Percentiles rank a stretch among this genome's conserved stretches.
Evolutionary conservation across 345 rosid genomes (phyloP).

Genomic region (Eucalyptus pauciflora): DNA sequence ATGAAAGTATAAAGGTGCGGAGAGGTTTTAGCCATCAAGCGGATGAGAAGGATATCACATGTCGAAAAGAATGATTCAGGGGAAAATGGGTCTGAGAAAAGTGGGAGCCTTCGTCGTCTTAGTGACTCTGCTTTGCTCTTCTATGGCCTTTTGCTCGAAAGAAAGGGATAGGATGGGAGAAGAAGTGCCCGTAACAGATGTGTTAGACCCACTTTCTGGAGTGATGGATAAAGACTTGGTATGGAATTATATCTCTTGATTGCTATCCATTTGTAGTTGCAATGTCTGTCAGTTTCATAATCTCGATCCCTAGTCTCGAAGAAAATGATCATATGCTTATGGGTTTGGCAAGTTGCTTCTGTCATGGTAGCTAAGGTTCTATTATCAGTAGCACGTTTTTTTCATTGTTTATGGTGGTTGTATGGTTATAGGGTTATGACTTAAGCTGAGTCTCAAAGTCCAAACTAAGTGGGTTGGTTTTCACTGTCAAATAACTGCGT

Average conservation of each 20-base stretch:
- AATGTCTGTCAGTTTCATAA: background rate
- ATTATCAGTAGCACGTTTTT: background rate
- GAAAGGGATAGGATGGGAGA: conserved; percentile 14
- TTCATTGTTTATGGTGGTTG: background rate
- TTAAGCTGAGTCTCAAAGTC: background rate
- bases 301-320: background rate
- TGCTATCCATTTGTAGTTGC: background rate
- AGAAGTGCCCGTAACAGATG: conserved; percentile 21
- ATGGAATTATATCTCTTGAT: background rate
- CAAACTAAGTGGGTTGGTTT: background rate
- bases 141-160: conserved; percentile 23
- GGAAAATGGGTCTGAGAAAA: conserved; percentile 12
- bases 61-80: conserved; percentile 7
- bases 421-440: background rate
- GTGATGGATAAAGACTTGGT: conserved; percentile 45
- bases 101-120: conserved; percentile 5
- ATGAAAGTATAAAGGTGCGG: background rate
- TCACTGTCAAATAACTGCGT: background rate
- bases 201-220: conserved; percentile 36
- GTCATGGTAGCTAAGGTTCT: background rate
- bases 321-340: background rate
- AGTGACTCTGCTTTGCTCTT: conserved; percentile 23
- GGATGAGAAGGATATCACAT: conserved; percentile 17
- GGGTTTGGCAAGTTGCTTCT: background rate
- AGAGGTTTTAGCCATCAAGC: conserved; percentile 11